Conservation (phyloP, 1,139 yeast species). For the Taphrina flavorubra region DNA sequence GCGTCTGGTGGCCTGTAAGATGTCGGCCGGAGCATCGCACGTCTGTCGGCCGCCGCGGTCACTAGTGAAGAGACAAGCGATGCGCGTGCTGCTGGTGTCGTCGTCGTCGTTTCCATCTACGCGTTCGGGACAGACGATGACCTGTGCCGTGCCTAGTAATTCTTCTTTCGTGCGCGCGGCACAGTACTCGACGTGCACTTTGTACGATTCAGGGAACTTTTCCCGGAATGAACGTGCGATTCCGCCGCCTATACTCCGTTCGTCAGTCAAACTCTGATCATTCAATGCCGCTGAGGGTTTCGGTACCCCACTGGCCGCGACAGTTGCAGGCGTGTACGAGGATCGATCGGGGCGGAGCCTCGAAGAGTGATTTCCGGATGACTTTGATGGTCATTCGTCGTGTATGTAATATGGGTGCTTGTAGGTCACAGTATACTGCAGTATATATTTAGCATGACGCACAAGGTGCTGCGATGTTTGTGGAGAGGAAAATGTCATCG, state of each 20-base stretch:
- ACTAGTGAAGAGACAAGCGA: constrained; percentile 39
- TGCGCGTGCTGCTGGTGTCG: neutral
- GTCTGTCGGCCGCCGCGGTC: constrained; percentile 3
- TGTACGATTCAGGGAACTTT: constrained; percentile 15
- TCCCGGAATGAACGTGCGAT: constrained; percentile 15
- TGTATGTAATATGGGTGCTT: neutral
- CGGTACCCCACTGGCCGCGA: constrained; percentile 20
- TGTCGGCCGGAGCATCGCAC: constrained; percentile 15
- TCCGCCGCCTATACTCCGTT: constrained; percentile 8
- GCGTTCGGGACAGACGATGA: constrained; percentile 7
- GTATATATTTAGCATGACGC: no score
- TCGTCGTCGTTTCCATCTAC: neutral
- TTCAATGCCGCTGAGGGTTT: neutral
- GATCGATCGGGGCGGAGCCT: constrained; percentile 11
- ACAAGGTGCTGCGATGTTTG: neutral
- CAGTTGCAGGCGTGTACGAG: constrained; percentile 35
- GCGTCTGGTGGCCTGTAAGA: constrained; percentile 1
- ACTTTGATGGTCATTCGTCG: constrained; percentile 15
- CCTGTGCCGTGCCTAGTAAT: constrained; percentile 24
- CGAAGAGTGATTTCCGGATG: constrained; percentile 16
- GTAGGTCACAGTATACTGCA: no score
- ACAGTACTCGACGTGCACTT: constrained; percentile 1
- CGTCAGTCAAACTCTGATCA: neutral
- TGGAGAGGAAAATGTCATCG: constrained; percentile 5
- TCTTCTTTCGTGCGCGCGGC: neutral